A percentile compares a stretch with the other conserved stretches of the same genome.
phyloP scores from a whole-genome alignment of 2,329 filamentous ascomycete species.

The Trichophyton equinum region DNA sequence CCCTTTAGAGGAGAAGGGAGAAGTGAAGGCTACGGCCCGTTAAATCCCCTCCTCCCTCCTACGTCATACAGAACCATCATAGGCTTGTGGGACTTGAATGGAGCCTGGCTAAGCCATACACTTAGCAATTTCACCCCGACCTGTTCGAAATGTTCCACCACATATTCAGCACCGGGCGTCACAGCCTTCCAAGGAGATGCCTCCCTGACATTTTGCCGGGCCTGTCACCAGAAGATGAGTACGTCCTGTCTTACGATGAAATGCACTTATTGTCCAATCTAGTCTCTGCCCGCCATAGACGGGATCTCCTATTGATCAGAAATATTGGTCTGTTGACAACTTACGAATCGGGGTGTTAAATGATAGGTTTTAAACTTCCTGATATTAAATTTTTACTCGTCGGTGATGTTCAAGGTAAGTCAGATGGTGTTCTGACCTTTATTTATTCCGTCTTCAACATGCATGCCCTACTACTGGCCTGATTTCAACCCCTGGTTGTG shows the following conservation, averaged over 20 bases:
- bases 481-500: not conserved
- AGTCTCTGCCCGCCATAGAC: not conserved
- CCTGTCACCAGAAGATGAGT: constrained; percentile 69
- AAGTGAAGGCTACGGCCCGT: not conserved
- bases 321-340: constrained; percentile 1
- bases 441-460: not conserved
- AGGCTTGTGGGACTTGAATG: constrained; percentile 23
- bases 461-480: not conserved
- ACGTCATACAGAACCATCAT: not conserved
- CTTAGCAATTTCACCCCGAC: constrained; percentile 54
- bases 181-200: constrained; percentile 62
- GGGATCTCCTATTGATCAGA: not conserved
- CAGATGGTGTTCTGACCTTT: constrained; percentile 4
- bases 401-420: constrained; percentile 41
- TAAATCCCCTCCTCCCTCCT: not conserved
- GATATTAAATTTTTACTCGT: constrained; percentile 67
- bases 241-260: constrained; percentile 15
- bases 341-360: constrained; percentile 2
- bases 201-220: constrained; percentile 60
- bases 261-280: constrained; percentile 1
- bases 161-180: constrained; percentile 50
- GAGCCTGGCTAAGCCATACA: constrained; percentile 27
- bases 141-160: constrained; percentile 61
- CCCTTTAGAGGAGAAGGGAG: not conserved
- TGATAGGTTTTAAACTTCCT: constrained; percentile 55